Evolutionary conservation across 176 grass and related monocot genomes (phyloP).

Genomic region (Rhynchospora pubera): DNA sequence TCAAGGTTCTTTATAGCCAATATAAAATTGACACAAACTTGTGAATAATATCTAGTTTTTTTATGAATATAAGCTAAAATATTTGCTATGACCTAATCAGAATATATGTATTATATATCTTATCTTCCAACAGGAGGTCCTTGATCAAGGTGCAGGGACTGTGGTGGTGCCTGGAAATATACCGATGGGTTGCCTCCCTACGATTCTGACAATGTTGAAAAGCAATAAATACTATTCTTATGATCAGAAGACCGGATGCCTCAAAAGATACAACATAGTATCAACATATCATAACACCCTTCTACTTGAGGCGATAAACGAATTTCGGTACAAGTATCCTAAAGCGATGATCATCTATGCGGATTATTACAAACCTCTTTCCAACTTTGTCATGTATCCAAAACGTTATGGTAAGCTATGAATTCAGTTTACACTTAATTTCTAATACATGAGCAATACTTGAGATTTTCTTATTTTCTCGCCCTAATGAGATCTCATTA

Average conservation of each 20-base stretch:
- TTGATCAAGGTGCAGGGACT: conserved; percentile 46
- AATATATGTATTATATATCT: neutral
- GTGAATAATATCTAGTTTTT: too few species aligned
- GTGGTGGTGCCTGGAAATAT: conserved; percentile 51
- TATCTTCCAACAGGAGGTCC: conserved; percentile 17
- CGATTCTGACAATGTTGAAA: conserved; percentile 50
- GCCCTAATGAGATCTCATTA: neutral
- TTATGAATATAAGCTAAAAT: too few species aligned
- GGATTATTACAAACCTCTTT: conserved; percentile 59
- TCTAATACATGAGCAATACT: neutral
- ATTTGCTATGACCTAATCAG: neutral
- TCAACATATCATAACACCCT: conserved; percentile 61
- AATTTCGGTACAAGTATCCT: conserved; percentile 36
- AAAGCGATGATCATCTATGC: conserved; percentile 52
- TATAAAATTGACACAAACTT: neutral
- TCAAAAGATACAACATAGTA: conserved; percentile 56
- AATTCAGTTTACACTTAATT: neutral
- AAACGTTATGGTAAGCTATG: conserved; percentile 49
- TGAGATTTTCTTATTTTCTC: neutral
- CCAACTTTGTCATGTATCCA: conserved; percentile 44
- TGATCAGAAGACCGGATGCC: conserved; percentile 52
- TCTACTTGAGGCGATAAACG: conserved; percentile 36
- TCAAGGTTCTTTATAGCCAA: conserved; percentile 24
- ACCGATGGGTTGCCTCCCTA: conserved; percentile 65
- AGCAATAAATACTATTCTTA: conserved; percentile 36